A percentile compares a stretch with the other conserved stretches of the same genome.
Evolutionary conservation across 2,329 filamentous ascomycete genomes (phyloP).

Genomic region (Thelonectria blattea): DNA sequence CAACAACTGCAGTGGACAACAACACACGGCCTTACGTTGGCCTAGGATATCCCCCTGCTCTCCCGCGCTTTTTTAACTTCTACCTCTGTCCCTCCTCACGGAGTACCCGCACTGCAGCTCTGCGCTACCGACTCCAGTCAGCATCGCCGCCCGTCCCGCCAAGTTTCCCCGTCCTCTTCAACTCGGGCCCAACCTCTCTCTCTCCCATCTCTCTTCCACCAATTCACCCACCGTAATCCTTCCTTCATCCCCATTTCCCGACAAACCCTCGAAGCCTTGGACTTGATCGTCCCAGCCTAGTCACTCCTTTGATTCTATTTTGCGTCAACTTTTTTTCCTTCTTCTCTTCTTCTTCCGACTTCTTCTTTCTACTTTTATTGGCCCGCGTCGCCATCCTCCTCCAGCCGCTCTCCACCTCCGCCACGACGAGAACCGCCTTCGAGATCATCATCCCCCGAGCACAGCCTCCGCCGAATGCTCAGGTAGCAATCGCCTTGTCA

Average conservation of each 20-base stretch:
- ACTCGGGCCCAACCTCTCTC: conserved; percentile 13
- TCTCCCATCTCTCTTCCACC: neutral
- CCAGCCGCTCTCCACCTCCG: conserved; percentile 25
- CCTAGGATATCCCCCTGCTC: conserved; percentile 30
- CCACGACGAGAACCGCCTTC: conserved; percentile 8
- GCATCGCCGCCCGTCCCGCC: conserved; percentile 14
- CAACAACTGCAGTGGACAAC: conserved; percentile 4
- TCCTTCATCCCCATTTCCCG: conserved; percentile 9
- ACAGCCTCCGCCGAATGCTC: conserved; percentile 35
- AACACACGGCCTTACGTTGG: conserved; percentile 8
- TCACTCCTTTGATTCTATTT: conserved; percentile 34
- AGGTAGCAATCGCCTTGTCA: conserved; percentile 37
- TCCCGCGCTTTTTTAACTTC: conserved; percentile 26
- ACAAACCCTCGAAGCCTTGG: conserved; percentile 10
- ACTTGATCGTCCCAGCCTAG: conserved; percentile 30
- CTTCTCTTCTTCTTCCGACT: neutral
- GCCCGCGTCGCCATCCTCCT: conserved; percentile 20
- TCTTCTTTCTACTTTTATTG: conserved; percentile 9
- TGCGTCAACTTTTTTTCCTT: conserved; percentile 20
- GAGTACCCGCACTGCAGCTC: conserved; percentile 24
- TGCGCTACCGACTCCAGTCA: conserved; percentile 18
- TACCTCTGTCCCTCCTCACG: conserved; percentile 20
- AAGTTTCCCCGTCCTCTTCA: conserved; percentile 26
- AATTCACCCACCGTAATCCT: conserved; percentile 11
- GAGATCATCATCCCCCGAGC: conserved; percentile 5